Conservation (phyloP, 371 early-diverging fungal species). For the Mortierella sp. region DNA sequence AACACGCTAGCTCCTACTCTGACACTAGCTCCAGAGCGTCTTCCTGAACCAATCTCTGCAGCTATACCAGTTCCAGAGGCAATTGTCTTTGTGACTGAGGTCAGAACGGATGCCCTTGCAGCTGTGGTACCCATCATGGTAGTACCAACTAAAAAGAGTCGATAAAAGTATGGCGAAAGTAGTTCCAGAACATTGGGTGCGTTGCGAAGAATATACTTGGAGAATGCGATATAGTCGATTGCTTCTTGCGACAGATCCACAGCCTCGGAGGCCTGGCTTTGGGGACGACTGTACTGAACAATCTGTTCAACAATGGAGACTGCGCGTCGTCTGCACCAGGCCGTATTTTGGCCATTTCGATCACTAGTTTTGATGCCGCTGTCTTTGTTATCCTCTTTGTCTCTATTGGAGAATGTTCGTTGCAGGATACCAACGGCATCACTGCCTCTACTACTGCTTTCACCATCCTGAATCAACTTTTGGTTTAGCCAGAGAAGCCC, state of each 20-base stretch:
- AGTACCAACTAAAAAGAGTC: constrained; percentile 55
- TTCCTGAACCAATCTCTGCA: constrained; percentile 1
- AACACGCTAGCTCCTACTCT: neutral
- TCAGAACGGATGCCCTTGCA: neutral
- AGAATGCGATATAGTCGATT: constrained; percentile 44
- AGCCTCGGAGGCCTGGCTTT: constrained; percentile 4
- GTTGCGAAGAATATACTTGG: constrained; percentile 57
- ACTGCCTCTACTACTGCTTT: neutral
- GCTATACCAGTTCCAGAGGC: constrained; percentile 5
- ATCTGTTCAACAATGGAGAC: constrained; percentile 29
- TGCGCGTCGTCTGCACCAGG: constrained; percentile 6
- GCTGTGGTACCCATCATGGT: constrained; percentile 15
- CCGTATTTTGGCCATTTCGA: too few relatives aligned
- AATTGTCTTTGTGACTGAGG: constrained; percentile 1
- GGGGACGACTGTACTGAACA: constrained; percentile 22
- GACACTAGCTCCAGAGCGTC: neutral
- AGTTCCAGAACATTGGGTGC: constrained; percentile 61
- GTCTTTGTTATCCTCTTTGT: neutral
- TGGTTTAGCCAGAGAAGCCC: constrained; percentile 38
- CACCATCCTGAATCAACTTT: constrained; percentile 2
- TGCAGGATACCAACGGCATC: neutral
- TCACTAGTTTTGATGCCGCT: too few relatives aligned
- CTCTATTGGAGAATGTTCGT: neutral
- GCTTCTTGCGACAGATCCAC: constrained; percentile 25
- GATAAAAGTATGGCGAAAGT: constrained; percentile 60